A percentile compares a stretch with the other conserved stretches of the same genome.
These are phyloP conservation scores for Fagus sylvatica DNA, from an alignment of 306 rosid genomes.

Conservation along the genomic window DNA sequence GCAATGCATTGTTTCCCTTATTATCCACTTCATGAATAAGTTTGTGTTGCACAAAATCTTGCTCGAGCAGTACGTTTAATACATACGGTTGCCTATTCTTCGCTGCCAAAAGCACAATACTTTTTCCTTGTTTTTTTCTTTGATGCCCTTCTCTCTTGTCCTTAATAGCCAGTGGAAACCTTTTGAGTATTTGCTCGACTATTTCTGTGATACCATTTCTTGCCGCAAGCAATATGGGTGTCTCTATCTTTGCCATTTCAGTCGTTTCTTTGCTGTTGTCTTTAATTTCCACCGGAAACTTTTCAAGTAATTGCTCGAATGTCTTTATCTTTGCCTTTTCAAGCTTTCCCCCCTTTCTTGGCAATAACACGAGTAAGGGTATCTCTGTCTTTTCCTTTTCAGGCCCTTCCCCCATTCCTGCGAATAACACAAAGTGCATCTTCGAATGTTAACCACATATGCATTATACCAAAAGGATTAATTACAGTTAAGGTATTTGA, in stretches of 20 bases:
- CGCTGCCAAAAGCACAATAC: constrained; percentile 51
- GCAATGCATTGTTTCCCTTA: constrained; percentile 57
- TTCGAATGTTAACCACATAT: too few species aligned
- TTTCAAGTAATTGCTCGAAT: too few species aligned
- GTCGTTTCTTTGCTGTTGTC: too few species aligned
- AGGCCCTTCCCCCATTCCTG: not conserved
- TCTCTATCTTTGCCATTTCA: constrained; percentile 10
- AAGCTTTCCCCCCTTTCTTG: not conserved
- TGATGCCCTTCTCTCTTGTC: constrained; percentile 40
- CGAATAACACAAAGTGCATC: not conserved
- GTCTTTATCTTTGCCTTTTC: constrained; percentile 23
- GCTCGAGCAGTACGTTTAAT: constrained; percentile 28
- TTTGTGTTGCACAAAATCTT: constrained; percentile 19
- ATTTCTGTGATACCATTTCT: constrained; percentile 62
- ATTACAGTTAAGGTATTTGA: too few species aligned
- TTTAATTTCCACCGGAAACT: too few species aligned
- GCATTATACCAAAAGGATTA: too few species aligned
- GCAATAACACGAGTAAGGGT: not conserved
- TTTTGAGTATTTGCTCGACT: constrained; percentile 39
- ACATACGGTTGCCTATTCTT: constrained; percentile 60
- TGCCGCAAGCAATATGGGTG: constrained; percentile 57
- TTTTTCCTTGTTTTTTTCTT: too few species aligned
- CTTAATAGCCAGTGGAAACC: constrained; percentile 53
- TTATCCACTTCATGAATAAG: constrained; percentile 43
- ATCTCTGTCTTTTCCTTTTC: too few species aligned